Percentiles rank a stretch among this genome's conserved stretches.
Evolutionary conservation across 2,329 filamentous ascomycete species (phyloP).

Genomic region (Chaetomiaceae sp.): DNA sequence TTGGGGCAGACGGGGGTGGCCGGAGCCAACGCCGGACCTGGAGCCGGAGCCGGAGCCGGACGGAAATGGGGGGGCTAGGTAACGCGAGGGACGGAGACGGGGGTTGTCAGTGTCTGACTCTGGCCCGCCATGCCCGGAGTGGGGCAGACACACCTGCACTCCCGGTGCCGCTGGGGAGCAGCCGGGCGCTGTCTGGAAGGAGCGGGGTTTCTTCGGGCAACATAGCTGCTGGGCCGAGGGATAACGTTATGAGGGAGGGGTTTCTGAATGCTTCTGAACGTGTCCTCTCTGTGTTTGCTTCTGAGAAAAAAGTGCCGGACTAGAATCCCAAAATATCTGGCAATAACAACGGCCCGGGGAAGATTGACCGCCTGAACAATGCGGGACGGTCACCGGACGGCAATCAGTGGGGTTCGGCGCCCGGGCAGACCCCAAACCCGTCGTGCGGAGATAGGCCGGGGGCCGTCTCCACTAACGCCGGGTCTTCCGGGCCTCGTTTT

Average conservation of each 20-base stretch:
- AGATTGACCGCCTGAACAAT: too few relatives aligned
- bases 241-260: not conserved
- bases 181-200: not conserved
- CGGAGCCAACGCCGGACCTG: slow-evolving; percentile 7
- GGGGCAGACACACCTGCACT: too few relatives aligned
- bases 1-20: slow-evolving; percentile 51
- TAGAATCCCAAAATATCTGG: too few relatives aligned
- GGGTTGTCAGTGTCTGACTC: not conserved
- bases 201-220: slow-evolving; percentile 11
- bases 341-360: not conserved
- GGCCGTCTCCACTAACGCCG: slow-evolving; percentile 4
- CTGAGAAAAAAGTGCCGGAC: too few relatives aligned
- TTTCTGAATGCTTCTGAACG: too few relatives aligned
- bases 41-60: not conserved
- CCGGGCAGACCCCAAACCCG: slow-evolving; percentile 4
- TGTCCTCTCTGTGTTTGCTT: too few relatives aligned
- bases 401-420: not conserved
- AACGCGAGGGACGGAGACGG: not conserved
- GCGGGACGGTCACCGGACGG: too few relatives aligned
- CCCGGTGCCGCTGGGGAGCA: not conserved
- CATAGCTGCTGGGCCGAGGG: not conserved
- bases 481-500: not conserved
- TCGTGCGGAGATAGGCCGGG: slow-evolving; percentile 2
- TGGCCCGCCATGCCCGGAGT: too few relatives aligned
- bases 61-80: not conserved